These are phyloP conservation scores for Moricandia moricandioides DNA, from an alignment of 345 rosid species.

Conservation along the genomic window DNA sequence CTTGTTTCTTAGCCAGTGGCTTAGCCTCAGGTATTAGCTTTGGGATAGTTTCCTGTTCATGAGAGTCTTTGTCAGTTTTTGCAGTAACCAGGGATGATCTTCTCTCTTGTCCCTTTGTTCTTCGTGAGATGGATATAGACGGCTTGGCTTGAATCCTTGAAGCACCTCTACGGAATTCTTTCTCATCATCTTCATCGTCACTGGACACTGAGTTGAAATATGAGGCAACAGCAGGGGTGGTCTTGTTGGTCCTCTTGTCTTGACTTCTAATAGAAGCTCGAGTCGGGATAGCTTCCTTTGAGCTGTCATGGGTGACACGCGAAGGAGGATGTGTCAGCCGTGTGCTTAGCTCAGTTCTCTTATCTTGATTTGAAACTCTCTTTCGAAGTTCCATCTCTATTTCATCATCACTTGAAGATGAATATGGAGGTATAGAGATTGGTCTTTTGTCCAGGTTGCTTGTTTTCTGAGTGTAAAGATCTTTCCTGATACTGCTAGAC, in stretches of 20 bases:
- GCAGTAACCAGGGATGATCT: slow-evolving; percentile 31
- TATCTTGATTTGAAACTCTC: slow-evolving; percentile 33
- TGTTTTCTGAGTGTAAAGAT: slow-evolving; percentile 32
- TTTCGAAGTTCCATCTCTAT: slow-evolving; percentile 34
- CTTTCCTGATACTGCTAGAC: slow-evolving; percentile 37
- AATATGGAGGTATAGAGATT: slow-evolving; percentile 30
- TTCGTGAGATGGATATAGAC: slow-evolving; percentile 47
- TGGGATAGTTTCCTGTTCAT: not conserved
- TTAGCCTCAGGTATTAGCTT: slow-evolving; percentile 1
- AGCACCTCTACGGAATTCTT: not conserved
- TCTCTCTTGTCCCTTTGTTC: slow-evolving; percentile 49
- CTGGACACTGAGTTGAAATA: slow-evolving; percentile 18
- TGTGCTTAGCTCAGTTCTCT: slow-evolving; percentile 37
- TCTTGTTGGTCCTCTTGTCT: slow-evolving; percentile 23
- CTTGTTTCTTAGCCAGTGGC: slow-evolving; percentile 36
- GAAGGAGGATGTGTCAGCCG: slow-evolving; percentile 40
- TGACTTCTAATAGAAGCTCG: slow-evolving; percentile 35
- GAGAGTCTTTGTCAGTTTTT: not conserved
- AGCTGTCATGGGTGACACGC: slow-evolving; percentile 34
- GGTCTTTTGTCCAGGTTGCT: slow-evolving; percentile 29
- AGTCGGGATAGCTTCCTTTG: slow-evolving; percentile 39
- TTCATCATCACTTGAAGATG: slow-evolving; percentile 42
- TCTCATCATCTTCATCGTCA: slow-evolving; percentile 35
- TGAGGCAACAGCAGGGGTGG: slow-evolving; percentile 15
- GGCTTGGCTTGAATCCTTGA: slow-evolving; percentile 23